A percentile compares a stretch with the other conserved stretches of the same genome.
These are phyloP conservation scores for Francoa sonchifolia DNA, from an alignment of 441 rosid species.

Conservation along the genomic window DNA sequence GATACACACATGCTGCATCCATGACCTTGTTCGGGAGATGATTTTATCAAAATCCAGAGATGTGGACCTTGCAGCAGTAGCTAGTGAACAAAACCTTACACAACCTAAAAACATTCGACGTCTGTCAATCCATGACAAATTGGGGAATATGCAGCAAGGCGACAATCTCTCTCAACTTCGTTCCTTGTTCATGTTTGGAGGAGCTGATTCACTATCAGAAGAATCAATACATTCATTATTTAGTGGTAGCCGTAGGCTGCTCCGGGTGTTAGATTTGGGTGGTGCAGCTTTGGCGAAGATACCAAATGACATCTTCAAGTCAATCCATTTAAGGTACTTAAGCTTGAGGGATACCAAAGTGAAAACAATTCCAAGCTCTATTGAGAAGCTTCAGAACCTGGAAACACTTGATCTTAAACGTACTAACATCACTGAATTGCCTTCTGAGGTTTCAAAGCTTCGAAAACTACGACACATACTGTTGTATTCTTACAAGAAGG, in stretches of 20 bases:
- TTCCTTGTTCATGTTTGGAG: background rate
- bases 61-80: constrained; percentile 1
- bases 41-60: constrained; percentile 9
- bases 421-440: constrained; percentile 3
- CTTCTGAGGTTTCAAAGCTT: constrained; percentile 6
- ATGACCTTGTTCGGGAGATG: constrained; percentile 7
- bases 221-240: background rate
- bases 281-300: constrained; percentile 7
- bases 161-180: background rate
- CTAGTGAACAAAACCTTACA: background rate
- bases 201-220: background rate
- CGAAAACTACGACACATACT: constrained; percentile 2
- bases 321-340: background rate
- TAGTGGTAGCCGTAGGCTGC: background rate
- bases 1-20: constrained; percentile 6
- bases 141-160: background rate
- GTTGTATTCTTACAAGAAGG: constrained; percentile 1
- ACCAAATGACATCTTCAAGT: background rate
- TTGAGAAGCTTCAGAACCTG: constrained; percentile 9
- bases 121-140: background rate
- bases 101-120: constrained; percentile 9
- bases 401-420: constrained; percentile 10
- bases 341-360: constrained; percentile 7
- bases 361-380: constrained; percentile 1
- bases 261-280: constrained; percentile 8